A percentile compares a stretch with the other conserved stretches of the same genome.
These are phyloP conservation scores for Macadamia tetraphylla DNA, from an alignment of 164 flowering plant genomes.

Conservation along the genomic window DNA sequence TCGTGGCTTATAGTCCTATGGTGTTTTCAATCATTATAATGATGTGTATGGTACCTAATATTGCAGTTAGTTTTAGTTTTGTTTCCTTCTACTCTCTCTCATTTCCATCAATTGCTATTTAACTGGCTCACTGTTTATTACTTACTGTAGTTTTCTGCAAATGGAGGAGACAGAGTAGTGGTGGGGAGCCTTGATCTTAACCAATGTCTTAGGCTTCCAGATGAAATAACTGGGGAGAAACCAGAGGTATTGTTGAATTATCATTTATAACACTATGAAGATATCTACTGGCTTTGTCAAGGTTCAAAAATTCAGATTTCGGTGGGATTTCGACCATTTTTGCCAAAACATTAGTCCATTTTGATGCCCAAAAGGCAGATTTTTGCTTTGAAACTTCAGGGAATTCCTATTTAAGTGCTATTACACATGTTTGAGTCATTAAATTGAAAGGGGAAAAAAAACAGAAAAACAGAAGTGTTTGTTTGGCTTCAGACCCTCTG, in stretches of 20 bases:
- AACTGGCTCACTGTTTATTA: conserved; percentile 4
- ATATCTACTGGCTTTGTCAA: too few species aligned
- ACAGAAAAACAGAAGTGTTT: too few species aligned
- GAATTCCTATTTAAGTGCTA: too few species aligned
- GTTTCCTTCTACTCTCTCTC: background rate
- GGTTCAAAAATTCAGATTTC: too few species aligned
- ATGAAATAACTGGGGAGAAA: conserved; percentile 77
- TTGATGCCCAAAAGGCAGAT: too few species aligned
- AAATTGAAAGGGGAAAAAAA: too few species aligned
- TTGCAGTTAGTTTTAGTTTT: background rate
- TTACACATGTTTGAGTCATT: too few species aligned
- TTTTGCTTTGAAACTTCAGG: too few species aligned
- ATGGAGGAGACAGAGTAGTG: conserved; percentile 73
- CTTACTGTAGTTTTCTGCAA: conserved; percentile 46
- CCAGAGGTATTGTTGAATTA: conserved; percentile 54
- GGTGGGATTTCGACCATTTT: too few species aligned
- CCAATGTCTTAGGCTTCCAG: conserved; percentile 74
- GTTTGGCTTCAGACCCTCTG: too few species aligned
- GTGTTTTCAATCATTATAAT: background rate
- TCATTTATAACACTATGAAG: too few species aligned
- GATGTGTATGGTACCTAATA: background rate
- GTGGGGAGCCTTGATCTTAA: conserved; percentile 90
- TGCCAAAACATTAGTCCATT: too few species aligned
- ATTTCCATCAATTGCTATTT: background rate
- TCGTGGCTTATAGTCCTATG: background rate